Base-by-base conservation (phyloP, 768 basidiomycete species). In the Scleroderma bovista region DNA sequence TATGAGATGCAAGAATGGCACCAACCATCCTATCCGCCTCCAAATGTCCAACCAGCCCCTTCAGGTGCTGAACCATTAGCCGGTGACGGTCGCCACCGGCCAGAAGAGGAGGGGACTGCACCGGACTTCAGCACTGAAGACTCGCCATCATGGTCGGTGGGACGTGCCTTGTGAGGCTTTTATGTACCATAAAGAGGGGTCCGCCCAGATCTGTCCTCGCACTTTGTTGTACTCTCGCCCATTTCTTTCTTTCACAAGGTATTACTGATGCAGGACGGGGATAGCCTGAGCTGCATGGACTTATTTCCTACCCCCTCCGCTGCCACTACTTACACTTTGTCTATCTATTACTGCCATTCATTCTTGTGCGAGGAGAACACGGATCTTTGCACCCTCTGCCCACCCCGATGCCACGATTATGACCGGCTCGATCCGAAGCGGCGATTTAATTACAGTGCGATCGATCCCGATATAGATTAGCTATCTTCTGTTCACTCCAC, bases 1-100 rank as follows among this genome's bases (percentile, higher is more conserved):
- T 68, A 64, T 51, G 72, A 76, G 61, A 68, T 75, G 72, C 69
- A 64, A 24, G 63, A 68, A 5, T 67, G 72, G 15, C 53, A 51
- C 10, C 60, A 64, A 7, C 44, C 65, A 9, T 32, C 48, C 9
- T 43, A 47, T 16, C 40, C 51, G 6, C 52, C 50, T 8, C 31
- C 41, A n/a, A 19, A 41, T 26, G 11, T 22, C 23, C 19, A 31
- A 19, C 37, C 45, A 32, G 34, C 36, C 33, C 38, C 31, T 33
- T 40, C 29, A 20, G 37, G 46, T 17, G 24, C 50, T 19, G 13
- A 24, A 26, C 24, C 38, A 7, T 41, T 29, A 20, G 44, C 39
- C n/a, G 54, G 52, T 11, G 39, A 53, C 22, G 48, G 51, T 32
- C 47, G 47, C 12, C 53, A 53, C 48, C 52, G 49, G 24, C 48